A percentile compares a stretch with the other conserved stretches of the same genome.
phyloP scores from a whole-genome alignment of 139 green algal genomes.

The Pseudopediastrum boryanum region DNA sequence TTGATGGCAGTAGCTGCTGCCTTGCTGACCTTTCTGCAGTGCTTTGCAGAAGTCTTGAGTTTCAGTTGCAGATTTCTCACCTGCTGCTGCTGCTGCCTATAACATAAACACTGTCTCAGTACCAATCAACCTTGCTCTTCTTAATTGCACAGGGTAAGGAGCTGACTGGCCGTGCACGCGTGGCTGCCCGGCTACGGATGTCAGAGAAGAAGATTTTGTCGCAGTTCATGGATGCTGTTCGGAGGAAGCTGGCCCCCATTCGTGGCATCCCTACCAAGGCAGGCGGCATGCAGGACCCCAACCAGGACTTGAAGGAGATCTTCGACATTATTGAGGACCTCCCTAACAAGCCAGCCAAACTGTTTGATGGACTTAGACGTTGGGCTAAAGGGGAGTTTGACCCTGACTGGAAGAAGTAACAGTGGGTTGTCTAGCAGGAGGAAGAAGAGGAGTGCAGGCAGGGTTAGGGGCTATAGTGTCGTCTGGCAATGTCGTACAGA shows the following conservation, averaged over 20 bases:
- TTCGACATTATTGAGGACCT: constrained; percentile 89
- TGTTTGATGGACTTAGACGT: constrained; percentile 66
- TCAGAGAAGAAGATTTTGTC: constrained; percentile 73
- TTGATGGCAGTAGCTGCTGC: too few relatives aligned
- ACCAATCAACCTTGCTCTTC: too few relatives aligned
- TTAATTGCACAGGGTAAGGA: constrained; percentile 37
- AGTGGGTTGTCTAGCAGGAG: too few relatives aligned
- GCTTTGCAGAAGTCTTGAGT: too few relatives aligned
- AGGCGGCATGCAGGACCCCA: constrained; percentile 85
- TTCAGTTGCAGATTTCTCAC: too few relatives aligned
- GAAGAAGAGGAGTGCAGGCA: too few relatives aligned
- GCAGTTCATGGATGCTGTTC: constrained; percentile 77
- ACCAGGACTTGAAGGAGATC: constrained; percentile 91
- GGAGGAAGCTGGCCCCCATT: constrained; percentile 89
- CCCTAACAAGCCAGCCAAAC: constrained; percentile 62
- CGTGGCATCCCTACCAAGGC: constrained; percentile 95
- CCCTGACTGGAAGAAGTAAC: constrained; percentile 40
- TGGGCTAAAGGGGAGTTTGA: constrained; percentile 50
- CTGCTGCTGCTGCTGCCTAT: too few relatives aligned
- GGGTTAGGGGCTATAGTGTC: too few relatives aligned
- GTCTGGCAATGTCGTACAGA: too few relatives aligned
- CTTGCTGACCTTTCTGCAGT: too few relatives aligned
- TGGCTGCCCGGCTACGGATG: constrained; percentile 69
- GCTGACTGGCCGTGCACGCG: constrained; percentile 41
- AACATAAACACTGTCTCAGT: too few relatives aligned